A percentile compares a stretch with the other conserved stretches of the same genome.
phyloP scores from a whole-genome alignment of 2,329 filamentous ascomycete genomes.

The Ophiosphaerella korrae region DNA sequence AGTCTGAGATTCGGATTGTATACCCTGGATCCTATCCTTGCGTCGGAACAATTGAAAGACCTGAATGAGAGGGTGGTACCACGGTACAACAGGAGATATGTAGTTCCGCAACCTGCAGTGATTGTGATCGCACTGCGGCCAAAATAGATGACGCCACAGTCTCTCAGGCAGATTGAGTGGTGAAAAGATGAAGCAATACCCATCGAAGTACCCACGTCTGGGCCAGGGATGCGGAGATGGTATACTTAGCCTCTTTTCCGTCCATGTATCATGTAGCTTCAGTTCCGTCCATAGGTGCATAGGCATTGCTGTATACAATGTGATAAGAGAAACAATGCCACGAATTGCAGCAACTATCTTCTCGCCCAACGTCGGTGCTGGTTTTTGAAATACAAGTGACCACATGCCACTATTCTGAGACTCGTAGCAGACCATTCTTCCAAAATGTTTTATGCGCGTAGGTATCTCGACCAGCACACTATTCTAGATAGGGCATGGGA shows the following conservation, averaged over 20 bases:
- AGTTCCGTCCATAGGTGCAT: background rate
- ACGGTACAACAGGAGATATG: background rate
- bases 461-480: background rate
- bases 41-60: background rate
- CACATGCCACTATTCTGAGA: background rate
- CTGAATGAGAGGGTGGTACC: background rate
- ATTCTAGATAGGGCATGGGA: background rate
- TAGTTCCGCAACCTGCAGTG: constrained; percentile 6
- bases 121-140: constrained; percentile 4
- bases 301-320: background rate
- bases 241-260: no score
- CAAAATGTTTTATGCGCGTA: background rate
- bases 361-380: background rate
- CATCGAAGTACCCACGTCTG: no score
- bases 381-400: no score
- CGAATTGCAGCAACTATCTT: background rate
- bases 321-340: background rate
- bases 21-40: background rate
- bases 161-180: constrained; percentile 6
- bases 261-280: no score
- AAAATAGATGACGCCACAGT: background rate
- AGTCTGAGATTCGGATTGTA: background rate
- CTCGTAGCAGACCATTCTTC: background rate
- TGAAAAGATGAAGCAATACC: background rate
- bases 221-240: no score